These are phyloP conservation scores for Sarocladiaceae sp. DNA, from an alignment of 2,329 filamentous ascomycete species.

Conservation along the genomic window DNA sequence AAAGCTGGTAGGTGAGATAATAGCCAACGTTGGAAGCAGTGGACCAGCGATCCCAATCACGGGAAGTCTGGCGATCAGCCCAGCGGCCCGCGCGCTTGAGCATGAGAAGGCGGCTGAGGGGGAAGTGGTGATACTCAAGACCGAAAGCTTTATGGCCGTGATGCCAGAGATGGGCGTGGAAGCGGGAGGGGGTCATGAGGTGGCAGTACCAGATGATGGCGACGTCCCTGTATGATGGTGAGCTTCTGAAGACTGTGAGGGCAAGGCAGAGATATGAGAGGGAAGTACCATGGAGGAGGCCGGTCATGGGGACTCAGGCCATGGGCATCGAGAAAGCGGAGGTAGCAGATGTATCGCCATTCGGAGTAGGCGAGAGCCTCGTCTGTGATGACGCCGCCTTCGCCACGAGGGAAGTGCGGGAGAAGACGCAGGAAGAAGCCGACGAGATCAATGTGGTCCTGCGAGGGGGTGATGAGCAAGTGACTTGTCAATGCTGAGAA, in stretches of 20 bases:
- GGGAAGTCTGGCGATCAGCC: slow-evolving; percentile 10
- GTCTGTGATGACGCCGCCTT: slow-evolving; percentile 8
- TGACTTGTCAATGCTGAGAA: background rate
- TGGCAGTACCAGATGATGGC: slow-evolving; percentile 17
- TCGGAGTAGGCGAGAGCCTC: slow-evolving; percentile 14
- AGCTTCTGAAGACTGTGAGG: background rate
- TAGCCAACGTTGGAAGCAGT: background rate
- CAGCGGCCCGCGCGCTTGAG: slow-evolving; percentile 10
- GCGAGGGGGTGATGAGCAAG: background rate
- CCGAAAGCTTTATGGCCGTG: slow-evolving; percentile 11
- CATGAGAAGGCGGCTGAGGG: slow-evolving; percentile 9
- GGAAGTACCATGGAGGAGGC: slow-evolving; percentile 14
- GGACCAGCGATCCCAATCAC: slow-evolving; percentile 11
- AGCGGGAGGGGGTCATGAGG: slow-evolving; percentile 12
- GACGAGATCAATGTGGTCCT: slow-evolving; percentile 13
- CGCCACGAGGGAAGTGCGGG: slow-evolving; percentile 11
- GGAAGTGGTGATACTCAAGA: slow-evolving; percentile 15
- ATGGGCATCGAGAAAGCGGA: slow-evolving; percentile 12
- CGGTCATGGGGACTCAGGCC: slow-evolving; percentile 12
- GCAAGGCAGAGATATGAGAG: background rate
- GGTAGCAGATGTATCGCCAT: slow-evolving; percentile 16
- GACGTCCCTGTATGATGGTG: slow-evolving; percentile 12
- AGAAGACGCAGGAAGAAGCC: slow-evolving; percentile 14
- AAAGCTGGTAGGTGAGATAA: slow-evolving; percentile 12
- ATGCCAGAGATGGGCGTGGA: slow-evolving; percentile 14